These are phyloP conservation scores for Stylonectria norvegica DNA, from an alignment of 2,329 filamentous ascomycete genomes.

Conservation along the genomic window DNA sequence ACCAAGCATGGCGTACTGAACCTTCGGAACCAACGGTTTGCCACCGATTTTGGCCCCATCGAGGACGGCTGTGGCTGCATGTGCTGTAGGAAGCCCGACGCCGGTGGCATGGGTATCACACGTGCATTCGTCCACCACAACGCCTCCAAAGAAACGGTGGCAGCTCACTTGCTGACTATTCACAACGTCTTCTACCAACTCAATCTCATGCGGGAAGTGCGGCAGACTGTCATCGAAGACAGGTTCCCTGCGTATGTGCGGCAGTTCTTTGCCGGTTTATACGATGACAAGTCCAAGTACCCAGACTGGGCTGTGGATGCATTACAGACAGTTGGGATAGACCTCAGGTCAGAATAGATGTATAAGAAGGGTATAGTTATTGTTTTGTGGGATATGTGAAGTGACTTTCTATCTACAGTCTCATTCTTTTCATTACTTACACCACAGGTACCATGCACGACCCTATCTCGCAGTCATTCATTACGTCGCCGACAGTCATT, in stretches of 20 bases:
- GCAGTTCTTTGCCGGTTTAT: constrained; percentile 73
- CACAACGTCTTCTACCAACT: constrained; percentile 96
- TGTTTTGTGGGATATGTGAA: constrained; percentile 13
- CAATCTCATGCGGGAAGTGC: constrained; percentile 71
- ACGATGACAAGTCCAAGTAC: constrained; percentile 60
- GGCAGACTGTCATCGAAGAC: constrained; percentile 78
- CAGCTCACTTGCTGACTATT: constrained; percentile 79
- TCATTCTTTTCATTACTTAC: constrained; percentile 5
- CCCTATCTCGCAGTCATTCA: neutral
- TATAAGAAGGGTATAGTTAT: constrained; percentile 7
- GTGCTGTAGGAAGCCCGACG: constrained; percentile 64
- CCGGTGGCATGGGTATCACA: constrained; percentile 77
- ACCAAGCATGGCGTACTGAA: constrained; percentile 80
- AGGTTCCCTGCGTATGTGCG: constrained; percentile 73
- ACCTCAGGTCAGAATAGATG: constrained; percentile 39
- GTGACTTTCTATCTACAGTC: constrained; percentile 21
- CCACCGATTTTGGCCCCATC: constrained; percentile 77
- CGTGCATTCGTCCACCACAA: constrained; percentile 89
- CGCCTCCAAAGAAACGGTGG: constrained; percentile 89
- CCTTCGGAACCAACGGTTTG: constrained; percentile 71
- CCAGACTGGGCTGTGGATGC: constrained; percentile 84
- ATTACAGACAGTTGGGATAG: constrained; percentile 73
- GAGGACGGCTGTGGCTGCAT: constrained; percentile 79
- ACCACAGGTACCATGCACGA: neutral
- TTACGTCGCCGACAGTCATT: neutral